Percentiles rank a stretch among this genome's conserved stretches.
Conservation (phyloP, 768 basidiomycete genomes). For the Trametes punicea region DNA sequence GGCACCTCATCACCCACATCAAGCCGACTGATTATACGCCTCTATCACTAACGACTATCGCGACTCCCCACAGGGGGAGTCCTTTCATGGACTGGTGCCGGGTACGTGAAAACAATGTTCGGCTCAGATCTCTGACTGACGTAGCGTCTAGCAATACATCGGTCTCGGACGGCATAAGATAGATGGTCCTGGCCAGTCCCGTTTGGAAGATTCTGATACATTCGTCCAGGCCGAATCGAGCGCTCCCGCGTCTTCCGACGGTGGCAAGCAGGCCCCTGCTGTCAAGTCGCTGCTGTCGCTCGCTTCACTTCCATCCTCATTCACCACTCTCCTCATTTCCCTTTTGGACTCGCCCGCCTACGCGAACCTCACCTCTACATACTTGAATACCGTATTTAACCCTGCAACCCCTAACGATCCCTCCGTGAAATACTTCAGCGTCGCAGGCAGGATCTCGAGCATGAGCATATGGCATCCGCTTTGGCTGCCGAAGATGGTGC, state of each 20-base stretch:
- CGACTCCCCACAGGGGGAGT: conserved; percentile 93
- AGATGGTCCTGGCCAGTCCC: not conserved
- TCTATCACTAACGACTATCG: conserved; percentile 81
- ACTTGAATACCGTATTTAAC: conserved; percentile 78
- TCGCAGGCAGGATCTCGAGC: conserved; percentile 70
- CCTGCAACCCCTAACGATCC: conserved; percentile 76
- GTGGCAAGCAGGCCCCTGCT: conserved; percentile 30
- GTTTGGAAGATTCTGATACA: not conserved
- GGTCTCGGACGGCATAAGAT: conserved; percentile 62
- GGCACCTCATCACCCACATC: conserved; percentile 86
- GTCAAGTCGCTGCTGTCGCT: conserved; percentile 43
- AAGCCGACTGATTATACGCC: conserved; percentile 81
- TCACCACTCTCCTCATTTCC: conserved; percentile 83
- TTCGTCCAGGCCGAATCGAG: not conserved
- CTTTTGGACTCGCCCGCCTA: conserved; percentile 96
- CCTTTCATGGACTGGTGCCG: conserved; percentile 99
- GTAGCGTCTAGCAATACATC: conserved; percentile 66
- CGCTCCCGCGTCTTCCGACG: not conserved
- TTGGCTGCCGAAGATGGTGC: conserved; percentile 93
- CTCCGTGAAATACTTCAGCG: conserved; percentile 86
- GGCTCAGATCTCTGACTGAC: not conserved
- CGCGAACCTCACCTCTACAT: conserved; percentile 84
- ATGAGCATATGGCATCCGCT: conserved; percentile 89
- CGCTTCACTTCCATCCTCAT: conserved; percentile 70
- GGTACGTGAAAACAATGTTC: conserved; percentile 42